These are phyloP conservation scores for Xylaria cubensis DNA, from an alignment of 495 filamentous ascomycete genomes.

Conservation along the genomic window DNA sequence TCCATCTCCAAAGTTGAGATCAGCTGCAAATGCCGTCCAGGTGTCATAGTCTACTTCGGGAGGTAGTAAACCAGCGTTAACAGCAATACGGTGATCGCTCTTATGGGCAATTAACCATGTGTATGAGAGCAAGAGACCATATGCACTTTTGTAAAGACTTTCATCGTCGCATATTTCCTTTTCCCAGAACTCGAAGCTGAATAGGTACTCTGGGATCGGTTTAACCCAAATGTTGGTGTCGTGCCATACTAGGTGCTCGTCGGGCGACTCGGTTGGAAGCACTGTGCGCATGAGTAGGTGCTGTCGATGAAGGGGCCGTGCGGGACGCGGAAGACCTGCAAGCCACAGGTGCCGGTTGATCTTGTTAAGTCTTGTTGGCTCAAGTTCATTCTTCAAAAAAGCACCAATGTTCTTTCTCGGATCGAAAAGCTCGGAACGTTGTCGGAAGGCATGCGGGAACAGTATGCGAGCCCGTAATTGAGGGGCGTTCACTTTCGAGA, in stretches of 20 bases:
- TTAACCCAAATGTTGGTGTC: conserved; percentile 57
- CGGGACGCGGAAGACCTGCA: conserved; percentile 21
- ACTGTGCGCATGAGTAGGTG: conserved; percentile 51
- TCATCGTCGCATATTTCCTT: conserved; percentile 34
- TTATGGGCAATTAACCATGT: conserved; percentile 43
- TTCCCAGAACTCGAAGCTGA: conserved; percentile 51
- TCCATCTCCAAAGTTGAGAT: conserved; percentile 14
- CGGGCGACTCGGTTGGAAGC: conserved; percentile 52
- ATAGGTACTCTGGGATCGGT: conserved; percentile 56
- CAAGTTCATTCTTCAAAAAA: not conserved
- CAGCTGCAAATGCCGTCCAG: conserved; percentile 11
- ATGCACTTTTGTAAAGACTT: conserved; percentile 39
- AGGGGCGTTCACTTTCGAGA: conserved; percentile 1
- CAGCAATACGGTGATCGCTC: conserved; percentile 49
- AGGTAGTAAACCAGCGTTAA: conserved; percentile 42
- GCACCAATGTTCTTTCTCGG: not conserved
- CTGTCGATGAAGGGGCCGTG: conserved; percentile 49
- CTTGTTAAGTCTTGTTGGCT: conserved; percentile 10
- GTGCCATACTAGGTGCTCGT: conserved; percentile 62
- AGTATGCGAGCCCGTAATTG: not conserved
- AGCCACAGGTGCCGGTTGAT: conserved; percentile 21
- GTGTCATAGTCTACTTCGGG: conserved; percentile 33
- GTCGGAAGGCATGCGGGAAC: conserved; percentile 1
- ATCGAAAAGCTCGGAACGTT: not conserved
- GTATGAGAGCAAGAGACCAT: conserved; percentile 51